Evolutionary conservation across 2,329 filamentous ascomycete species (phyloP).

Genomic region (Aureobasidium sp.): DNA sequence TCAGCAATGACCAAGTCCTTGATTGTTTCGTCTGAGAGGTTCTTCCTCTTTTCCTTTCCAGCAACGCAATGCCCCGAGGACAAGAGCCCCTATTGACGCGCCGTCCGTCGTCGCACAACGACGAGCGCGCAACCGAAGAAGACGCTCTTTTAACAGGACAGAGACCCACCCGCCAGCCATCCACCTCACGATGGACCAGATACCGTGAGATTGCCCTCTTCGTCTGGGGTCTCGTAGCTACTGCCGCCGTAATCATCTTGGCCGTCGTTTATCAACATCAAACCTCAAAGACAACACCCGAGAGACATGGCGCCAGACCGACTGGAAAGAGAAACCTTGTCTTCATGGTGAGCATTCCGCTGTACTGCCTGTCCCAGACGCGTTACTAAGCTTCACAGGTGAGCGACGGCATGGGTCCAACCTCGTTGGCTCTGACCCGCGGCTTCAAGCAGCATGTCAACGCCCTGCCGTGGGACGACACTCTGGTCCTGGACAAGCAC

Average conservation of each 20-base stretch:
- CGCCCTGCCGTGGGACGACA: conserved; percentile 65
- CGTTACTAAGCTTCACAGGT: too few species aligned
- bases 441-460: conserved; percentile 75
- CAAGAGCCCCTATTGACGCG: conserved; percentile 48
- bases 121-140: conserved; percentile 49
- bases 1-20: neutral
- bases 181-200: conserved; percentile 43
- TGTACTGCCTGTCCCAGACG: too few species aligned
- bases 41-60: neutral
- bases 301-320: conserved; percentile 23
- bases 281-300: conserved; percentile 25
- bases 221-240: conserved; percentile 75
- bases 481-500: conserved; percentile 75
- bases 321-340: conserved; percentile 80
- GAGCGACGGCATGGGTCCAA: conserved; percentile 95
- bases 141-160: conserved; percentile 56
- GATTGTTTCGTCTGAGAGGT: neutral
- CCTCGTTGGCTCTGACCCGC: conserved; percentile 78
- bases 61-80: conserved; percentile 30
- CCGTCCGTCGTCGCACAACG: conserved; percentile 50
- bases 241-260: conserved; percentile 68
- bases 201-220: conserved; percentile 73
- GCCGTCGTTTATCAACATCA: conserved; percentile 73
- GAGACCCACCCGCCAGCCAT: conserved; percentile 25
- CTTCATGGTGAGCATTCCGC: conserved; percentile 68